Evolutionary conservation across 2,329 filamentous ascomycete genomes (phyloP).

Genomic region (Calonectria pseudoturangicola): DNA sequence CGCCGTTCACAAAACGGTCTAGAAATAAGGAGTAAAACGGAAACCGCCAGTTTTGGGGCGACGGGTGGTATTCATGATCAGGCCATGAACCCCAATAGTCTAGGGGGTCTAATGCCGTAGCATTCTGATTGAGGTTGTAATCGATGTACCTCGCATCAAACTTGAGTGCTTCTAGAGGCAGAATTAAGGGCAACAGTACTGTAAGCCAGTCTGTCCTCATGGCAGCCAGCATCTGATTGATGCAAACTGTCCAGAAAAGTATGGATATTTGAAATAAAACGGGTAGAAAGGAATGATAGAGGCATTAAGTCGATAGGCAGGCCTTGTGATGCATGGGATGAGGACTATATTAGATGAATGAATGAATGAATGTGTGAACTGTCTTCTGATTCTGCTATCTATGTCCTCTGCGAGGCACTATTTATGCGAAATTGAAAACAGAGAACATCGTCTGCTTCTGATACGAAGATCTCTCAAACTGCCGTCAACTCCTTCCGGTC

Average conservation of each 20-base stretch:
- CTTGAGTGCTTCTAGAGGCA: not conserved
- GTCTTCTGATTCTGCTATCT: not conserved
- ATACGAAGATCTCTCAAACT: not conserved
- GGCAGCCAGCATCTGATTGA: not conserved
- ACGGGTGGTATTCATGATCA: not conserved
- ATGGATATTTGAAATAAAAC: not conserved
- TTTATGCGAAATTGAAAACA: not conserved
- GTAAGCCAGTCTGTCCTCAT: slow-evolving; percentile 12
- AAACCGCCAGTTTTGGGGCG: slow-evolving; percentile 5
- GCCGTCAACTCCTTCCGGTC: no score
- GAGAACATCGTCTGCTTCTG: not conserved
- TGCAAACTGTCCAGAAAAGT: not conserved
- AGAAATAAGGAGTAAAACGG: not conserved
- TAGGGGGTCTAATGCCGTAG: not conserved
- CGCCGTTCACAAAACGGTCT: slow-evolving; percentile 5
- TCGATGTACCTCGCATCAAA: slow-evolving; percentile 1
- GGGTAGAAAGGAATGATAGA: not conserved
- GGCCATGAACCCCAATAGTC: slow-evolving; percentile 12
- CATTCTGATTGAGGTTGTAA: slow-evolving; percentile 19
- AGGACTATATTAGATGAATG: not conserved
- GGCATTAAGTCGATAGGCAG: not conserved
- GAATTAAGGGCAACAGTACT: not conserved
- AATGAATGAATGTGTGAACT: not conserved
- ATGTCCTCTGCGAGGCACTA: not conserved
- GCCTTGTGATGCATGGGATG: not conserved